A percentile compares a stretch with the other conserved stretches of the same genome.
phyloP scores from a whole-genome alignment of 805 yeast genomes.

The Suhomyces prunicola region DNA sequence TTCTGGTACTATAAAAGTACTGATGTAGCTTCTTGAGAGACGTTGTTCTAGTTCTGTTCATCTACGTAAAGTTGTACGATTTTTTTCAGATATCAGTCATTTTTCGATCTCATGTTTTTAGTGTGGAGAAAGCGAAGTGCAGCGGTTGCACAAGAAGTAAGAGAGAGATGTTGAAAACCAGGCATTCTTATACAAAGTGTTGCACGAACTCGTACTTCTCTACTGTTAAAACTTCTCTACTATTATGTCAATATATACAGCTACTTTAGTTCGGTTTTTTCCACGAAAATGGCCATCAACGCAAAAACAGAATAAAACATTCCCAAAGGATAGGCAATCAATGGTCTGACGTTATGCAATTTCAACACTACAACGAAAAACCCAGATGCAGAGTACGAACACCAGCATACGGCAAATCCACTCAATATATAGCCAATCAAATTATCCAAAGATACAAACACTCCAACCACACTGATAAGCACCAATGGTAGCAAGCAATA shows the following conservation, averaged over 20 bases:
- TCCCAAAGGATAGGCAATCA: constrained; percentile 90
- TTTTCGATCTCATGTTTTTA: no score
- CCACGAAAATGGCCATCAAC: constrained; percentile 86
- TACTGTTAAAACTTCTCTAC: no score
- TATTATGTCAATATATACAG: background rate
- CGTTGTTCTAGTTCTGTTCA: background rate
- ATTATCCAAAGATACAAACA: constrained; percentile 67
- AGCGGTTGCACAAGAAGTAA: no score
- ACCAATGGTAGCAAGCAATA: constrained; percentile 92
- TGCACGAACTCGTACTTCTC: no score
- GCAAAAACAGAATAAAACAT: constrained; percentile 94
- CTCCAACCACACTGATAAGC: constrained; percentile 66
- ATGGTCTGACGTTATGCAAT: constrained; percentile 78
- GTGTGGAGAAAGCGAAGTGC: background rate
- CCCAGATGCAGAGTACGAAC: constrained; percentile 90
- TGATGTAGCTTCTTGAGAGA: background rate
- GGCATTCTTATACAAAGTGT: no score
- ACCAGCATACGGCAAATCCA: constrained; percentile 73
- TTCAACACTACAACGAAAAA: constrained; percentile 84
- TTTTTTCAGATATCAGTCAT: background rate
- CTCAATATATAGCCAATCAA: constrained; percentile 68
- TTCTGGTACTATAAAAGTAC: background rate
- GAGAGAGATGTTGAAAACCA: no score
- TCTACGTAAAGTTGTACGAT: background rate
- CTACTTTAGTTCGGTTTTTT: constrained; percentile 19